Conservation (phyloP, 805 yeast genomes). For the Metschnikowia lachancei region DNA sequence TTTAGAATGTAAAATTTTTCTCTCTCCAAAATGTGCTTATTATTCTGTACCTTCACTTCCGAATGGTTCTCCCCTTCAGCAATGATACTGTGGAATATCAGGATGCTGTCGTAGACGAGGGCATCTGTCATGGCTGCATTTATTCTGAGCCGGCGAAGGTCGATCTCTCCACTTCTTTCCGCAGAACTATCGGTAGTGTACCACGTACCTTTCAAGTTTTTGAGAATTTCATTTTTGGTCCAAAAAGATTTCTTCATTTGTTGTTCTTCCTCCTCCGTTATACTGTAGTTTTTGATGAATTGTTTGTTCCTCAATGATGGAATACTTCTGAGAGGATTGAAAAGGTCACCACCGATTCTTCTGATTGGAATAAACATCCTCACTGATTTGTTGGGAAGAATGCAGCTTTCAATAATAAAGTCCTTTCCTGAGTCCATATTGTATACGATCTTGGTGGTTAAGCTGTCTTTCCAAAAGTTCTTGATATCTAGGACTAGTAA, state of each 20-base stretch:
- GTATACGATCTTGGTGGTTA: slow-evolving; percentile 31
- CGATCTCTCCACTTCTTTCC: slow-evolving; percentile 54
- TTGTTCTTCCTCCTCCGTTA: slow-evolving; percentile 53
- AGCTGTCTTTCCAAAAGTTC: slow-evolving; percentile 71
- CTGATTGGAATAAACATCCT: slow-evolving; percentile 71
- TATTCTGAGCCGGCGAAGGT: slow-evolving; percentile 63
- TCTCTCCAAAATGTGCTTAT: slow-evolving; percentile 17
- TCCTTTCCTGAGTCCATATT: slow-evolving; percentile 24
- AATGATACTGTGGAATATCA: slow-evolving; percentile 34
- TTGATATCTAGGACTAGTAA: slow-evolving; percentile 71
- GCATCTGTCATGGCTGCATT: slow-evolving; percentile 58
- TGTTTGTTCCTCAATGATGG: slow-evolving; percentile 74
- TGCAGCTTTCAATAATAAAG: slow-evolving; percentile 19
- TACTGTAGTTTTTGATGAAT: slow-evolving; percentile 56
- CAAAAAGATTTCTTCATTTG: slow-evolving; percentile 70
- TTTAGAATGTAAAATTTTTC: slow-evolving; percentile 53
- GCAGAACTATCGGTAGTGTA: slow-evolving; percentile 23
- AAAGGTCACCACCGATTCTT: slow-evolving; percentile 45
- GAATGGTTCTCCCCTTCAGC: slow-evolving; percentile 14
- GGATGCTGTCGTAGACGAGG: slow-evolving; percentile 49
- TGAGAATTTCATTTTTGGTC: slow-evolving; percentile 68
- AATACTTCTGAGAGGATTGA: slow-evolving; percentile 49
- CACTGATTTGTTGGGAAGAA: slow-evolving; percentile 31
- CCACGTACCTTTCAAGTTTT: slow-evolving; percentile 69
- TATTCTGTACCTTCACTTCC: slow-evolving; percentile 25